phyloP scores from a whole-genome alignment of 192 early-diverging fungal genomes.

The Cladochytrium replicatum region DNA sequence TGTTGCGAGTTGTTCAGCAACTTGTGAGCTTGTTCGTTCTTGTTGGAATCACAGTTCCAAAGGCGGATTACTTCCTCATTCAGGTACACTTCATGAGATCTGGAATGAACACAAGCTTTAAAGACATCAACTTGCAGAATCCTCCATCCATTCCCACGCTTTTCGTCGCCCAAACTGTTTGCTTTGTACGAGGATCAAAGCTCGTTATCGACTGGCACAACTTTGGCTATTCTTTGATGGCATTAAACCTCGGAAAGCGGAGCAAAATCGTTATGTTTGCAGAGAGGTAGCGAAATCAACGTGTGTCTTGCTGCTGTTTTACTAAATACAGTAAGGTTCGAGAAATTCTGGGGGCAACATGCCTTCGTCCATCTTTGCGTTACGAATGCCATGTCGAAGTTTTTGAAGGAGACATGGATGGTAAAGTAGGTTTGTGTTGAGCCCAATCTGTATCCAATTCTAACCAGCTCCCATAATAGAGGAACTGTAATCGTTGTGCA shows the following conservation, averaged over 20 bases:
- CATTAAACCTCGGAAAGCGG: slow-evolving; percentile 47
- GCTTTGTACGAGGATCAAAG: slow-evolving; percentile 50
- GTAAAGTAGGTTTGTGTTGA: slow-evolving; percentile 40
- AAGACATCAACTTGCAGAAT: slow-evolving; percentile 44
- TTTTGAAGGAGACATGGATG: slow-evolving; percentile 50
- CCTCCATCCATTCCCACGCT: slow-evolving; percentile 93
- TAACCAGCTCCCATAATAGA: slow-evolving; percentile 11
- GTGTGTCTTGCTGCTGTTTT: slow-evolving; percentile 8
- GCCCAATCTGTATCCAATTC: neutral
- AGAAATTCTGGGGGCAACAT: slow-evolving; percentile 46
- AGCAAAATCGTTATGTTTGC: slow-evolving; percentile 47
- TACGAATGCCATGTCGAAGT: slow-evolving; percentile 67
- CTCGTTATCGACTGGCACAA: slow-evolving; percentile 98
- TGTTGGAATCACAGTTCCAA: slow-evolving; percentile 41
- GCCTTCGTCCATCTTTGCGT: slow-evolving; percentile 82
- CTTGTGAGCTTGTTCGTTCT: slow-evolving; percentile 47
- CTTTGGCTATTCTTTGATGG: slow-evolving; percentile 84
- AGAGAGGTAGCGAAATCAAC: slow-evolving; percentile 18
- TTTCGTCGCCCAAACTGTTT: slow-evolving; percentile 57
- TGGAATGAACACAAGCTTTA: neutral
- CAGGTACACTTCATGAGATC: slow-evolving; percentile 45
- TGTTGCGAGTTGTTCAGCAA: slow-evolving; percentile 56
- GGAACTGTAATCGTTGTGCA: slow-evolving; percentile 68
- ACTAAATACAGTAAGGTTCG: slow-evolving; percentile 30
- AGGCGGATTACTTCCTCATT: slow-evolving; percentile 59